Percentiles rank a stretch among this genome's conserved stretches.
Evolutionary conservation across 305 asterid genomes (phyloP).

Genomic region (Solanum hybrid): DNA sequence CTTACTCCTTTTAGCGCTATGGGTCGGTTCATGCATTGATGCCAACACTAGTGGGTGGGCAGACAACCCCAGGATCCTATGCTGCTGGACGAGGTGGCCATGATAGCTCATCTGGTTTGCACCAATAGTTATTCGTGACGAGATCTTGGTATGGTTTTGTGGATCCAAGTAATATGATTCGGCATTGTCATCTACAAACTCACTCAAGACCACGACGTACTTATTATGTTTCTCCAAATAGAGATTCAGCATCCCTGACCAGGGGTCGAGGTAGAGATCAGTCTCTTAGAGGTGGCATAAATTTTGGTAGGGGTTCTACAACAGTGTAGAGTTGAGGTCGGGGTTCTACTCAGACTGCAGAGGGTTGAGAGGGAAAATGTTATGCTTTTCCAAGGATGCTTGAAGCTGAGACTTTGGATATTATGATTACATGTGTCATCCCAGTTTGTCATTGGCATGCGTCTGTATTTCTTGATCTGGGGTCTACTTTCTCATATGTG

Average conservation of each 20-base stretch:
- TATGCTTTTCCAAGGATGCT: neutral
- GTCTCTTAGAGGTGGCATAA: neutral
- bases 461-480: neutral
- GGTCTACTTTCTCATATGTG: neutral
- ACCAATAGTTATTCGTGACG: neutral
- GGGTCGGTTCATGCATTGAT: neutral
- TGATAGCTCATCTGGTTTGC: neutral
- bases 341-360: neutral
- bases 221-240: neutral
- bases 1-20: neutral
- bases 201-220: neutral
- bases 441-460: neutral
- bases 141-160: neutral
- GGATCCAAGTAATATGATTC: neutral
- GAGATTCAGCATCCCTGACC: neutral
- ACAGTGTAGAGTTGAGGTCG: neutral
- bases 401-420: neutral
- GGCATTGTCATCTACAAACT: neutral
- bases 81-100: neutral
- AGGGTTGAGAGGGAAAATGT: neutral
- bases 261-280: neutral
- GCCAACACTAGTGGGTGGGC: neutral
- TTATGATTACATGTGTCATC: neutral
- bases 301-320: neutral
- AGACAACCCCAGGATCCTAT: neutral